Evolutionary conservation across 2,329 filamentous ascomycete species (phyloP).

Genomic region (Penicillium fuscoglaucum): DNA sequence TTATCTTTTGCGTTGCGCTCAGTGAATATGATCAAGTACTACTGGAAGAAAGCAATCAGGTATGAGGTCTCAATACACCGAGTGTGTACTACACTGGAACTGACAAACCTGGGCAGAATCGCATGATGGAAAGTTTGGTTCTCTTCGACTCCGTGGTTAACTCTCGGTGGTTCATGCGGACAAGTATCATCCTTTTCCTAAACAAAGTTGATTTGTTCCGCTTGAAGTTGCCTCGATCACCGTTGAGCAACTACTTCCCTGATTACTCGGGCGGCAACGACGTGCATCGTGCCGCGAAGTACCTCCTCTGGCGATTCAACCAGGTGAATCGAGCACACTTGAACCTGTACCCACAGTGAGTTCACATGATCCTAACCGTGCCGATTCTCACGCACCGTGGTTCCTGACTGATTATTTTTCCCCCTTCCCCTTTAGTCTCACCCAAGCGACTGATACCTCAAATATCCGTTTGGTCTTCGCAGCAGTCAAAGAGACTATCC

Average conservation of each 20-base stretch:
- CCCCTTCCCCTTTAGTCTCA: slow-evolving; percentile 64
- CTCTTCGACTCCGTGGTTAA: slow-evolving; percentile 99
- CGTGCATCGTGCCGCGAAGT: slow-evolving; percentile 97
- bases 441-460: slow-evolving; percentile 97
- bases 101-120: slow-evolving; percentile 66
- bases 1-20: slow-evolving; percentile 97
- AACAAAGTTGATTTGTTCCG: slow-evolving; percentile 99
- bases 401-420: slow-evolving; percentile 26
- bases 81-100: background rate
- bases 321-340: slow-evolving; percentile 96
- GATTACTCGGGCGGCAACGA: slow-evolving; percentile 98
- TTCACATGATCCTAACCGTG: slow-evolving; percentile 26
- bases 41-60: slow-evolving; percentile 95
- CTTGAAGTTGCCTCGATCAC: slow-evolving; percentile 85
- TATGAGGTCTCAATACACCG: slow-evolving; percentile 46
- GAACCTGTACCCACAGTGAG: slow-evolving; percentile 96
- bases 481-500: slow-evolving; percentile 96
- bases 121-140: slow-evolving; percentile 98
- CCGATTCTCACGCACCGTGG: background rate
- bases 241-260: slow-evolving; percentile 91
- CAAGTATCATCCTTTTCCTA: slow-evolving; percentile 96
- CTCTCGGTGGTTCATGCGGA: slow-evolving; percentile 98
- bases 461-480: slow-evolving; percentile 98
- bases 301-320: slow-evolving; percentile 96
- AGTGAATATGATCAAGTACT: slow-evolving; percentile 98